These are phyloP conservation scores for Eucalyptus sp. DNA, from an alignment of 345 rosid genomes.

Conservation along the genomic window DNA sequence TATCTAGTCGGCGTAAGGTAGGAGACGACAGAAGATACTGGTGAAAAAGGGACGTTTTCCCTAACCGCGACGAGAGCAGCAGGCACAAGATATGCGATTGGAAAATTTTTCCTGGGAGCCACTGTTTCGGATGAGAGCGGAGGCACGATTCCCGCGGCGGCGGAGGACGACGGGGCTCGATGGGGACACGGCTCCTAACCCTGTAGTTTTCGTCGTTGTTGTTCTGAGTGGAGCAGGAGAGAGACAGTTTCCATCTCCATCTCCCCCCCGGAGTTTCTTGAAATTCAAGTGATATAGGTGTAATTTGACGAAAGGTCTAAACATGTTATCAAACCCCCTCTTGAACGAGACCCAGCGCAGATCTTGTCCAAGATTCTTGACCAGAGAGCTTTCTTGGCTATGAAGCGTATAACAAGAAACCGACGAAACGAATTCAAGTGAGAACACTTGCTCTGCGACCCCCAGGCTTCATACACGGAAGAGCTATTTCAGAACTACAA, in stretches of 20 bases:
- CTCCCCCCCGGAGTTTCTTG: background rate
- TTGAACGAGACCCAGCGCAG: background rate
- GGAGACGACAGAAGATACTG: background rate
- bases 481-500: background rate
- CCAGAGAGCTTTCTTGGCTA: background rate
- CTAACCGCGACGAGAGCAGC: background rate
- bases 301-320: background rate
- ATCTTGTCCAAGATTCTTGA: background rate
- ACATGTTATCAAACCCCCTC: background rate
- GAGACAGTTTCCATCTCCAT: constrained; percentile 28
- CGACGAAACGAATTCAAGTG: background rate
- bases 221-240: constrained; percentile 81
- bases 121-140: background rate
- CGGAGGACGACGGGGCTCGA: background rate
- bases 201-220: constrained; percentile 45
- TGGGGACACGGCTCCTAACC: constrained; percentile 43
- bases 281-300: background rate
- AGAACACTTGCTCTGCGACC: background rate
- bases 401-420: background rate
- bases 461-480: background rate
- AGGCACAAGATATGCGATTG: background rate
- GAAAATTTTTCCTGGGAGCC: background rate
- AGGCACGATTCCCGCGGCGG: background rate
- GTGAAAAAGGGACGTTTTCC: background rate
- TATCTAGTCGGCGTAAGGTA: background rate